phyloP scores from a whole-genome alignment of 2,329 filamentous ascomycete genomes.

The Sporothrix brasiliensis region DNA sequence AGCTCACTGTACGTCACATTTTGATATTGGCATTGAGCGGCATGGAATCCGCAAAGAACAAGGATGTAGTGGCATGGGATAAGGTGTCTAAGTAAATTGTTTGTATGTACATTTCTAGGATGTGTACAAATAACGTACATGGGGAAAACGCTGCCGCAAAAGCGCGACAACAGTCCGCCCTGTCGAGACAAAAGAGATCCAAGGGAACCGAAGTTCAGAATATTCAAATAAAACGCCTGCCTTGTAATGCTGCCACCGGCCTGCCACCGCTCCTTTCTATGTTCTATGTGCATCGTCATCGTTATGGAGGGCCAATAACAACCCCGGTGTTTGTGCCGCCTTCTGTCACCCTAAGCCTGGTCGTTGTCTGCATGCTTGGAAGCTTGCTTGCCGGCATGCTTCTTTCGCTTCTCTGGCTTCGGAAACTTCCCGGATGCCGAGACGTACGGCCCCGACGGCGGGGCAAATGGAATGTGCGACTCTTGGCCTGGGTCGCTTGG shows the following conservation, averaged over 20 bases:
- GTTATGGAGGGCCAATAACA: neutral
- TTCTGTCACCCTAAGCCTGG: neutral
- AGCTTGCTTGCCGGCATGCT: neutral
- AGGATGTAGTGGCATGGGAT: neutral
- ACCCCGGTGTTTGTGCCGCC: neutral
- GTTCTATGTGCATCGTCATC: conserved; percentile 12
- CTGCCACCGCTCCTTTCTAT: neutral
- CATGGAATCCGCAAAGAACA: neutral
- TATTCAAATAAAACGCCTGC: conserved; percentile 16
- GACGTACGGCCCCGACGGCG: neutral
- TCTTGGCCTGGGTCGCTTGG: neutral
- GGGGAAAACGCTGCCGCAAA: neutral
- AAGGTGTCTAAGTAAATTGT: neutral
- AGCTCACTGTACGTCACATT: neutral
- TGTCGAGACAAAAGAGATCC: neutral
- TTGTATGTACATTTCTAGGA: neutral
- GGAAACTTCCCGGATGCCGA: conserved; percentile 9
- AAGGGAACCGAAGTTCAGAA: neutral
- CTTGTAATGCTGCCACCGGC: neutral
- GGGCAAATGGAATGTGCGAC: neutral
- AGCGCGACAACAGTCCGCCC: neutral
- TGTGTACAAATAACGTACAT: neutral
- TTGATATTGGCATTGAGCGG: neutral
- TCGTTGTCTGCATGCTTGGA: too few species aligned
- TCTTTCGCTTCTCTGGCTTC: neutral